phyloP scores from a whole-genome alignment of 495 filamentous ascomycete genomes.

The Clavariopsis aquatica region DNA sequence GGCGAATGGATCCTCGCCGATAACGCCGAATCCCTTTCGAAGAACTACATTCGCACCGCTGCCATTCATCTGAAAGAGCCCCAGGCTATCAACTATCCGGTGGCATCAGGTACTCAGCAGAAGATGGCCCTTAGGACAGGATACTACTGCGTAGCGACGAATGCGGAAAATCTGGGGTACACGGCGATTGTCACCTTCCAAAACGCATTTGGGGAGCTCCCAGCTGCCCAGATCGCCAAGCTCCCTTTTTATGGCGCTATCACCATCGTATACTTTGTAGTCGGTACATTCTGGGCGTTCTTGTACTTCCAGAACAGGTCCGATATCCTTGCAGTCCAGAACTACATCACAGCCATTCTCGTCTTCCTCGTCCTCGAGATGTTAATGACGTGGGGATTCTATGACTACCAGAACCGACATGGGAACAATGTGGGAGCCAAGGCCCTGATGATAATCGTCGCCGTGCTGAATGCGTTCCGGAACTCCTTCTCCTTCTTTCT shows the following conservation, averaged over 20 bases:
- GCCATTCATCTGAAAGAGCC: slow-evolving; percentile 81
- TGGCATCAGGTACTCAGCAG: slow-evolving; percentile 45
- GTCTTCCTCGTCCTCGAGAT: slow-evolving; percentile 94
- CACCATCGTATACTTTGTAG: slow-evolving; percentile 89
- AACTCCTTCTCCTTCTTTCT: slow-evolving; percentile 99
- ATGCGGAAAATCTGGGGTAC: slow-evolving; percentile 60
- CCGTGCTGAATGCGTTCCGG: slow-evolving; percentile 84
- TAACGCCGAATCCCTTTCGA: slow-evolving; percentile 68
- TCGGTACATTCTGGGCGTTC: slow-evolving; percentile 88
- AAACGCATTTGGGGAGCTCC: slow-evolving; percentile 94
- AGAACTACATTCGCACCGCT: slow-evolving; percentile 70
- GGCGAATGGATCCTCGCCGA: slow-evolving; percentile 82
- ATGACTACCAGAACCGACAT: slow-evolving; percentile 90
- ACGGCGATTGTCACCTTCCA: slow-evolving; percentile 84
- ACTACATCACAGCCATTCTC: slow-evolving; percentile 97
- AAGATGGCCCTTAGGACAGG: slow-evolving; percentile 65
- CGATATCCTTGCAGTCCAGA: slow-evolving; percentile 97
- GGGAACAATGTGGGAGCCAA: slow-evolving; percentile 82
- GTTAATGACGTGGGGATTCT: slow-evolving; percentile 98
- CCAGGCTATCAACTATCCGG: slow-evolving; percentile 71
- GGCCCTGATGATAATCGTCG: slow-evolving; percentile 83
- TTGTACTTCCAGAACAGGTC: slow-evolving; percentile 91
- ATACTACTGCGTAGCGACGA: slow-evolving; percentile 91
- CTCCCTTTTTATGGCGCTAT: slow-evolving; percentile 96
- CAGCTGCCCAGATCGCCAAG: slow-evolving; percentile 92